Conservation (phyloP, 2,329 filamentous ascomycete species). For the Sporothrix luriei region DNA sequence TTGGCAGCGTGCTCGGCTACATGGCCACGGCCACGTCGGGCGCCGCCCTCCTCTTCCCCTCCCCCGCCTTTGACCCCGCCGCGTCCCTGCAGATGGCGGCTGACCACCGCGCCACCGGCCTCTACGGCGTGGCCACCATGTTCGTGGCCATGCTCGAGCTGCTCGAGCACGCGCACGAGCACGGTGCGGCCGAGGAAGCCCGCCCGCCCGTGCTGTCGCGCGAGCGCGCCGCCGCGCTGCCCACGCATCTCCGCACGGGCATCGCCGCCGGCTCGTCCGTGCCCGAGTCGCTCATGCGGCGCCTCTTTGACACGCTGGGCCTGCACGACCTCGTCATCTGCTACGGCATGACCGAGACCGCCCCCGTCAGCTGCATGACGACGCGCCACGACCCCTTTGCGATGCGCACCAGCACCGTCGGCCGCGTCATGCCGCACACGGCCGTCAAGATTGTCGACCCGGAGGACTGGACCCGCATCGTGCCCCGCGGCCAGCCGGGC, state of each 20-base stretch:
- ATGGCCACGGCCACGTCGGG: slow-evolving; percentile 88
- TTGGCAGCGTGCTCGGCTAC: slow-evolving; percentile 88
- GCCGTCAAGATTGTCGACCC: slow-evolving; percentile 73
- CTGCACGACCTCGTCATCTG: slow-evolving; percentile 85
- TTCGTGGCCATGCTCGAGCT: slow-evolving; percentile 84
- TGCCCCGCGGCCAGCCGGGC: slow-evolving; percentile 69
- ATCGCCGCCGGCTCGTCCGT: slow-evolving; percentile 89
- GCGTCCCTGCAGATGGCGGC: slow-evolving; percentile 65
- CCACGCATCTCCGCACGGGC: slow-evolving; percentile 69
- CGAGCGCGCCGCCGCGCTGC: slow-evolving; percentile 36
- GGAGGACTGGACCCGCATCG: slow-evolving; percentile 56
- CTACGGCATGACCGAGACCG: slow-evolving; percentile 95
- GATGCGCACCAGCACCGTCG: slow-evolving; percentile 75
- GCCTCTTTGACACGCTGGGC: slow-evolving; percentile 72
- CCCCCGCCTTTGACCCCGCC: slow-evolving; percentile 80
- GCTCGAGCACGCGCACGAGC: slow-evolving; percentile 50
- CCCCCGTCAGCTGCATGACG: slow-evolving; percentile 79
- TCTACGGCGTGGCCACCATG: slow-evolving; percentile 95
- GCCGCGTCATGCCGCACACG: slow-evolving; percentile 82
- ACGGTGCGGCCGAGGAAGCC: background rate
- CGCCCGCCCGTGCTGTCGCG: slow-evolving; percentile 31
- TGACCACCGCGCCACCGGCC: slow-evolving; percentile 59
- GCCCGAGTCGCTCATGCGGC: slow-evolving; percentile 77
- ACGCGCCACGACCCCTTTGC: slow-evolving; percentile 71
- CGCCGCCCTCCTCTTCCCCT: slow-evolving; percentile 79